These are phyloP conservation scores for Talaromyces sp. DNA, from an alignment of 2,329 filamentous ascomycete genomes.

Conservation along the genomic window DNA sequence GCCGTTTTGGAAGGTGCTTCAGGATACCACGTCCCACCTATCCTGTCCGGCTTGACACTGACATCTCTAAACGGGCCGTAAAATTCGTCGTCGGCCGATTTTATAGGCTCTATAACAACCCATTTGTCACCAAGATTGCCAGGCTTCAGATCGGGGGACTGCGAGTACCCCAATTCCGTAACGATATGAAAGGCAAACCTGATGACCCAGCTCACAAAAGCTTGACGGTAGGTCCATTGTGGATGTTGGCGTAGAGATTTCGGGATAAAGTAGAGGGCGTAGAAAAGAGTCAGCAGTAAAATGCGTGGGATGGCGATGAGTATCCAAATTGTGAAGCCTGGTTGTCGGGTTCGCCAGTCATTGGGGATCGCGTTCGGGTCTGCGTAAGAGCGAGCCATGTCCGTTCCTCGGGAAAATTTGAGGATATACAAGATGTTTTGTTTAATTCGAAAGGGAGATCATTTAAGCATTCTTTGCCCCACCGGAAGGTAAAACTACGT, in stretches of 20 bases:
- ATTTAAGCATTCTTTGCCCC: not conserved
- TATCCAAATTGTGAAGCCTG: constrained; percentile 7
- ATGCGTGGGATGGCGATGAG: not conserved
- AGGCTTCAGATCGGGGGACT: not conserved
- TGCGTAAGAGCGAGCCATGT: not conserved
- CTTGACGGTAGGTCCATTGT: constrained; percentile 12
- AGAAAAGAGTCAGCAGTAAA: not conserved
- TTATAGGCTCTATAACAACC: not conserved
- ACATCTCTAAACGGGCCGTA: not conserved
- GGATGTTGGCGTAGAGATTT: constrained; percentile 1
- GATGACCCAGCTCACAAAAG: not conserved
- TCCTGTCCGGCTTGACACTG: constrained; percentile 2
- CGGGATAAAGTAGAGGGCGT: constrained; percentile 8
- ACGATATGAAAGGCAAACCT: not conserved
- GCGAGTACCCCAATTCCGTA: not conserved
- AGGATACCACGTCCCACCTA: constrained; percentile 14
- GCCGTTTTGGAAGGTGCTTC: not conserved
- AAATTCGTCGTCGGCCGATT: not conserved
- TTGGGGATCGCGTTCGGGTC: not conserved
- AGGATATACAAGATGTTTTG: not conserved
- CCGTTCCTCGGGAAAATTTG: not conserved
- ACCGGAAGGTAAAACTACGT: not conserved
- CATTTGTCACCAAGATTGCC: not conserved
- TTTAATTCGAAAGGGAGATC: not conserved
- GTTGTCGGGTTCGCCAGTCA: constrained; percentile 12